Base-by-base conservation (phyloP, 371 early-diverging fungal genomes). In the Mucor indicus region DNA sequence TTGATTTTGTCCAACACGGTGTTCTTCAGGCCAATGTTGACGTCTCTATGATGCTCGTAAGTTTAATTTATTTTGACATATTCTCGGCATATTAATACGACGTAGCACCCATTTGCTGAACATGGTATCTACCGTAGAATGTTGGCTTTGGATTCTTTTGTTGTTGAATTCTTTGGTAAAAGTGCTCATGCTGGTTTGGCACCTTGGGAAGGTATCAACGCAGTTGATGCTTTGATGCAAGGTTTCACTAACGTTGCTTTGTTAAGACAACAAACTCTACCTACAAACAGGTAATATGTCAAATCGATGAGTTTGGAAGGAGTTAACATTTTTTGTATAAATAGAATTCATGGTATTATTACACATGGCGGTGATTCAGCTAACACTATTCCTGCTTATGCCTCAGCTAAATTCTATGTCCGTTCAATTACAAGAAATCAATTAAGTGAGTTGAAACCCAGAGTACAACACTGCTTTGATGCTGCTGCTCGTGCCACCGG, bases 301-400 rank as follows among this genome's bases (percentile, higher is more conserved):
- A 15, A 45, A 8, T 29, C 30, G 6, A 29, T 29, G 12, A 29
- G 12, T 8, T 29, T 29, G 30, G 8, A 29, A 12, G 30, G 30
- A 8, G 30, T 12, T 29, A 29, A 29, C 6, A 6, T 29, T 29
- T 29, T 29, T 29, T 29, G n/a, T n/a, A n/a, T n/a, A 29, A 22
- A 13, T 50, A 69, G 87, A 42, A 65, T 89, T 21, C 91, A 91
- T 46, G 88, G 86, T 30, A 80, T 90, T 40, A 87, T 90, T 44
- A 78, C 66, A 6, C 51, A 81, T 30, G 89, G 85, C 16, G 87
- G 87, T 16, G 62, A 77, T 29, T 77, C 80, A 27, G 62, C 62
- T 32, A 60, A 65, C 59, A 80, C 84, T 9, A 81, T 86, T 33
- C 86, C 86, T 11, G 82, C 68, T 19, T 73, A 81, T 53, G 67